These are phyloP conservation scores for Aspergillus proliferans DNA, from an alignment of 2,329 filamentous ascomycete species.

Conservation along the genomic window DNA sequence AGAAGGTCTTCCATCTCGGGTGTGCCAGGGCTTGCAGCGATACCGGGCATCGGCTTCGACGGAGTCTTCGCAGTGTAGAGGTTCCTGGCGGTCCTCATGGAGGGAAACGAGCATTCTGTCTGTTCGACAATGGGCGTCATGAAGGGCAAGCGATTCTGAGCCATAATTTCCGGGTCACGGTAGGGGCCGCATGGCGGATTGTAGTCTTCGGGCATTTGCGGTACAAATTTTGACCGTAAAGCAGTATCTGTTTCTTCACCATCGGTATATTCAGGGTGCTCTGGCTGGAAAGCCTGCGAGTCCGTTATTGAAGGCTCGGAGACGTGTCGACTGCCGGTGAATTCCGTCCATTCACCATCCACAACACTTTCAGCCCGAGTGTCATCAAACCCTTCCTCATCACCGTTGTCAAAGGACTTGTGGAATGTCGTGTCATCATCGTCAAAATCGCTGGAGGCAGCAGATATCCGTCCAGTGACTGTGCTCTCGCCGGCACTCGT, in stretches of 20 bases:
- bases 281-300: conserved; percentile 13
- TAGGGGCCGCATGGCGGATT: conserved; percentile 72
- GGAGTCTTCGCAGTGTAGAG: conserved; percentile 68
- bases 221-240: conserved; percentile 39
- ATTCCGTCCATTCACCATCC: conserved; percentile 79
- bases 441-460: conserved; percentile 57
- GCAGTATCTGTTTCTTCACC: conserved; percentile 20
- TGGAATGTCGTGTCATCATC: conserved; percentile 48
- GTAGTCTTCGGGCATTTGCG: conserved; percentile 80
- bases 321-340: conserved; percentile 66
- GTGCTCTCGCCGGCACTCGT: conserved; percentile 83
- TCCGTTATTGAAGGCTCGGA: conserved; percentile 35
- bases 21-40: conserved; percentile 21
- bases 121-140: conserved; percentile 98
- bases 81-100: conserved; percentile 51
- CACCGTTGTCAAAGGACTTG: conserved; percentile 32
- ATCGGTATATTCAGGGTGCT: conserved; percentile 23
- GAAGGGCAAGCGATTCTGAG: conserved; percentile 88
- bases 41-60: conserved; percentile 47
- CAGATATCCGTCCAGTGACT: conserved; percentile 65
- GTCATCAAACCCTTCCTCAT: conserved; percentile 30
- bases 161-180: conserved; percentile 70
- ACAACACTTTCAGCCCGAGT: conserved; percentile 51
- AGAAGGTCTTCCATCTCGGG: conserved; percentile 42
- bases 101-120: conserved; percentile 77